Evolutionary conservation across 768 basidiomycete species (phyloP).

Genomic region (Trametes cinnabarina): DNA sequence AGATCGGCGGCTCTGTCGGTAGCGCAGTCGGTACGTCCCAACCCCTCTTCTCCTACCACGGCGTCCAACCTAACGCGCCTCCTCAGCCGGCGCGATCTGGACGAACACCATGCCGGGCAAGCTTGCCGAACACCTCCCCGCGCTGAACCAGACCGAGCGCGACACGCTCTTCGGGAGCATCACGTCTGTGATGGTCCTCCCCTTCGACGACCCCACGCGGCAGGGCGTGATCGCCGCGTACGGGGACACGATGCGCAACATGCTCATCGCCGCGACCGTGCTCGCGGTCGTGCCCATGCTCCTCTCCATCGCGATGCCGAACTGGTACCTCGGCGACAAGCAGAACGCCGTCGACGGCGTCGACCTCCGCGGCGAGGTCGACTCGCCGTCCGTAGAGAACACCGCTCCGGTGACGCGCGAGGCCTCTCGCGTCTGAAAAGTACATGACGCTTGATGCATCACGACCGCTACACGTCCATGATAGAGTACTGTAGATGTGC

Average conservation of each 20-base stretch:
- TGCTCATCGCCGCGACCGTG: constrained; percentile 14
- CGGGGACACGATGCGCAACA: constrained; percentile 19
- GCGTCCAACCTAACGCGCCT: too few species aligned
- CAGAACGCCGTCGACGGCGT: constrained; percentile 67
- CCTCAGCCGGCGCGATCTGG: constrained; percentile 22
- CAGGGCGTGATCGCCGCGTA: constrained; percentile 20
- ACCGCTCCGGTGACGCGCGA: background rate
- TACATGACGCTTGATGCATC: background rate
- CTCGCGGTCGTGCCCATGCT: constrained; percentile 12
- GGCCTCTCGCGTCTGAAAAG: background rate
- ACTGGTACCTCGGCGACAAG: constrained; percentile 65
- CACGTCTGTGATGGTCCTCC: constrained; percentile 7
- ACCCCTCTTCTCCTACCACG: too few species aligned
- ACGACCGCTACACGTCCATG: too few species aligned
- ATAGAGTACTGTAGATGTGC: too few species aligned
- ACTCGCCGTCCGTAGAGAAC: background rate
- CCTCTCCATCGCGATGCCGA: constrained; percentile 44
- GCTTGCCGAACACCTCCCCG: constrained; percentile 25
- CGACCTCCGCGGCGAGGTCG: constrained; percentile 17
- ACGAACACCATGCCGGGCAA: constrained; percentile 25
- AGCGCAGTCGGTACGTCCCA: constrained; percentile 25
- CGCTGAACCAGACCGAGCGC: constrained; percentile 7
- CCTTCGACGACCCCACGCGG: constrained; percentile 15
- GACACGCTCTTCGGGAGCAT: constrained; percentile 19
- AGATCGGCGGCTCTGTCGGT: constrained; percentile 43